Percentiles rank a stretch among this genome's conserved stretches.
Conservation (phyloP, 305 asterid species). For the Lippia alba region DNA sequence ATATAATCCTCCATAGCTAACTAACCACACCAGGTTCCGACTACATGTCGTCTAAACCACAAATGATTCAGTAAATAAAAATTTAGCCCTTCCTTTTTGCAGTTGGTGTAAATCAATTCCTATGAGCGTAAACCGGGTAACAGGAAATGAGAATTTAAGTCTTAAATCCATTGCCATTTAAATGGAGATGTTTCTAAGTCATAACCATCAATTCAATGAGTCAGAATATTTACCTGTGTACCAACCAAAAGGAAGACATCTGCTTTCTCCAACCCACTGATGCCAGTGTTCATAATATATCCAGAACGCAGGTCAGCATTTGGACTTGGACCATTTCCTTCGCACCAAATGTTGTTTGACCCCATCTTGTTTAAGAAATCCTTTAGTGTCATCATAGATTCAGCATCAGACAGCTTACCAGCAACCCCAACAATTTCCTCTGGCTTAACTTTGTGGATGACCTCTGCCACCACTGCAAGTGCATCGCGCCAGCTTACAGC, state of each 20-base stretch:
- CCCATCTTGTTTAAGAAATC: conserved; percentile 82
- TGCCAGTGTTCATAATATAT: conserved; percentile 89
- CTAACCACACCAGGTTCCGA: not conserved
- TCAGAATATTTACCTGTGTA: conserved; percentile 72
- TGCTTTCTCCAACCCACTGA: conserved; percentile 93
- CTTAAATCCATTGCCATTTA: conserved; percentile 1
- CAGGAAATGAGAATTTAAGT: not conserved
- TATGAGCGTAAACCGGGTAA: not conserved
- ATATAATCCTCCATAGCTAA: not conserved
- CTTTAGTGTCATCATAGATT: conserved; percentile 84
- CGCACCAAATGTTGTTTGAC: conserved; percentile 90
- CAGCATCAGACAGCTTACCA: conserved; percentile 96
- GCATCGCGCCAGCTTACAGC: conserved; percentile 96
- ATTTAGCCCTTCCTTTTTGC: not conserved
- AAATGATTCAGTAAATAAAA: too few relatives aligned
- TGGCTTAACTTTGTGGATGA: conserved; percentile 73
- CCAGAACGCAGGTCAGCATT: conserved; percentile 97
- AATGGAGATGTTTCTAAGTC: conserved; percentile 28
- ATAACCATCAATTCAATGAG: conserved; percentile 21
- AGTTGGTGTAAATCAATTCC: not conserved
- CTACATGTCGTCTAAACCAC: not conserved
- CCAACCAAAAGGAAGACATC: conserved; percentile 96
- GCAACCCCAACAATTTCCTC: conserved; percentile 92
- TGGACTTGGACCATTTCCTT: conserved; percentile 84
- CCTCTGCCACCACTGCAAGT: conserved; percentile 83